Evolutionary conservation across 139 green algal species (phyloP), one percentile per base, ranked within the genome.

Genomic region (Raphidocelis subcapitata): DNA sequence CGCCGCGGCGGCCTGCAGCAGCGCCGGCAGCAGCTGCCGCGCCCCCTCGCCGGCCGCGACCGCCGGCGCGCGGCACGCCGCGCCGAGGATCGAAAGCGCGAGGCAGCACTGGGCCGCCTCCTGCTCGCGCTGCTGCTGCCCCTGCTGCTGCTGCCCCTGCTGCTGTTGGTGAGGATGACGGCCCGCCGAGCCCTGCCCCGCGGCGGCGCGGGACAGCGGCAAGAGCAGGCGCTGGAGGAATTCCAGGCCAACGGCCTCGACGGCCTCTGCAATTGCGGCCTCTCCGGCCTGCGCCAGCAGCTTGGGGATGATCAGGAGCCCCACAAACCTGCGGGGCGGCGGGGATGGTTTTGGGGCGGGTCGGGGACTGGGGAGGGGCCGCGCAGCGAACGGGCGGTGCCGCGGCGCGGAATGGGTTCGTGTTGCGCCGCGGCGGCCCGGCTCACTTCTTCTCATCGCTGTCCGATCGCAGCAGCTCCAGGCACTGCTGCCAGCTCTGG

Each of bases 161-260:
- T 44, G 46, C 70, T 76, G 57, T 28, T 65, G 44, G 61, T 72
- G 61, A 32, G 26, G 60, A 5, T 67, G 21, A 12, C 56, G 46
- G 26, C 51, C 35, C 41, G 83, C n/a, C n/a, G n/a, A n/a, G n/a
- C n/a, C n/a, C n/a, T n/a, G n/a, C n/a, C n/a, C n/a, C n/a, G n/a
- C n/a, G n/a, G n/a, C n/a, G n/a, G n/a, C n/a, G n/a, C 37, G 35
- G 36, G 41, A 69, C 44, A 94, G 75, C 15, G 89, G 87, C 59
- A 93, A 80, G 62, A 94, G 77, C 65, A 94, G 67, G 23, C 89
- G 79, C 4, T 75, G 29, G 4, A 94, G 60, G 66, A 94, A 94
- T 0, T 31, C 37, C 8, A 57, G 18, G 0, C 88, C 86, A 2
- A 94, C 77, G 1, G 89, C 85, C 5, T 85, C 74, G 12, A 90